Conservation (phyloP, 257 asterid genomes). For the Rehmannia glutinosa region DNA sequence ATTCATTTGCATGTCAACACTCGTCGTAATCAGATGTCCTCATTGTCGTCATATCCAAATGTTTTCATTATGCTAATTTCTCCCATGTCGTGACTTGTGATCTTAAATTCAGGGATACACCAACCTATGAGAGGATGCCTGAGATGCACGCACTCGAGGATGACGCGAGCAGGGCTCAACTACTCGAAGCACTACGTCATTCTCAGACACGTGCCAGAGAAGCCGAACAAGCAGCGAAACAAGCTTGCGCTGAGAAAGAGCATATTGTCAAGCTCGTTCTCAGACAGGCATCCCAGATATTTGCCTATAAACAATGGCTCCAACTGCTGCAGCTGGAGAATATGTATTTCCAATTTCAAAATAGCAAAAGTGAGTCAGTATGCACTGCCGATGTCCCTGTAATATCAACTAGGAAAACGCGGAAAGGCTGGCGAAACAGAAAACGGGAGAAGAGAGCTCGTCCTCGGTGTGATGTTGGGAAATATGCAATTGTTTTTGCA, state of each 20-base stretch:
- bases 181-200: conserved; percentile 80
- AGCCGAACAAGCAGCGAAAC: conserved; percentile 76
- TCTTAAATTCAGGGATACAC: conserved; percentile 24
- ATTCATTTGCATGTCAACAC: background rate
- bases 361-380: conserved; percentile 29
- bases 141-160: conserved; percentile 16
- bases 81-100: too few relatives aligned
- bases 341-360: conserved; percentile 48
- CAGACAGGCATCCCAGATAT: conserved; percentile 81
- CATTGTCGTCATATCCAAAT: too few relatives aligned
- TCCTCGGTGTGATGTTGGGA: conserved; percentile 32
- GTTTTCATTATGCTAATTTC: too few relatives aligned
- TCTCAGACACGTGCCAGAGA: conserved; percentile 99
- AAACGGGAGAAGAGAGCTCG: conserved; percentile 32
- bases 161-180: conserved; percentile 44
- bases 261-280: conserved; percentile 65
- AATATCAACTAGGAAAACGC: conserved; percentile 23
- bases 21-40: too few relatives aligned
- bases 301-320: conserved; percentile 89
- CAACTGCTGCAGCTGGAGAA: conserved; percentile 79
- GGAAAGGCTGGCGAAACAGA: conserved; percentile 40
- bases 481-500: conserved; percentile 60
- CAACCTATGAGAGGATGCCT: conserved; percentile 14
- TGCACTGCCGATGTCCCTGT: too few relatives aligned
- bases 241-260: conserved; percentile 70